phyloP scores from a whole-genome alignment of 1,284 basidiomycete genomes.

The Ganoderma lingzhi region DNA sequence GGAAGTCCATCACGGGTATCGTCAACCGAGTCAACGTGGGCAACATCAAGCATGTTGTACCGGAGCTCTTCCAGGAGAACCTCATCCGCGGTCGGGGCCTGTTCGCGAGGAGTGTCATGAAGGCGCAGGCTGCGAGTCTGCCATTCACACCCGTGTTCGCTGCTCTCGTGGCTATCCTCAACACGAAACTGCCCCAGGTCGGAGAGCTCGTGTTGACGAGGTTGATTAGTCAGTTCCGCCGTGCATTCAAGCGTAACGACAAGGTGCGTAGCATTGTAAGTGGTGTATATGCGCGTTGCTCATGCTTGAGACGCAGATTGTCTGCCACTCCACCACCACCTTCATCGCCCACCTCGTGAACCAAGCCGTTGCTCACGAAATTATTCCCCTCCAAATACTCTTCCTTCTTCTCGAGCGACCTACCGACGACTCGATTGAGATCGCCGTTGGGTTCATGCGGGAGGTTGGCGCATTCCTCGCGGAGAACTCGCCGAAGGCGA shows the following conservation, averaged over 20 bases:
- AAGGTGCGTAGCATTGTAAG: slow-evolving; percentile 70
- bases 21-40: slow-evolving; percentile 97
- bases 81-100: slow-evolving; percentile 90
- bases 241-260: slow-evolving; percentile 97
- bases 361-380: slow-evolving; percentile 93
- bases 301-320: slow-evolving; percentile 58
- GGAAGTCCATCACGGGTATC: slow-evolving; percentile 98
- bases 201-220: slow-evolving; percentile 92
- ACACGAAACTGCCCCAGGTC: slow-evolving; percentile 96
- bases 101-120: slow-evolving; percentile 95
- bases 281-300: neutral
- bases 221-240: slow-evolving; percentile 93
- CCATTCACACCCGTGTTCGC: slow-evolving; percentile 99
- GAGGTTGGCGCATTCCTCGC: slow-evolving; percentile 96
- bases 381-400: slow-evolving; percentile 95
- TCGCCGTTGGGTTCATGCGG: slow-evolving; percentile 96
- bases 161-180: slow-evolving; percentile 93
- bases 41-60: slow-evolving; percentile 97
- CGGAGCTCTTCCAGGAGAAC: slow-evolving; percentile 94
- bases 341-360: slow-evolving; percentile 99
- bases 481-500: slow-evolving; percentile 95
- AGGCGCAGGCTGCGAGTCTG: slow-evolving; percentile 95
- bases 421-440: slow-evolving; percentile 98
- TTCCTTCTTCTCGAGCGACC: slow-evolving; percentile 94
- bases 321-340: slow-evolving; percentile 94